Evolutionary conservation across 2,329 filamentous ascomycete genomes (phyloP), one percentile per base, ranked within the genome.

Genomic region (Emericellopsis atlantica): DNA sequence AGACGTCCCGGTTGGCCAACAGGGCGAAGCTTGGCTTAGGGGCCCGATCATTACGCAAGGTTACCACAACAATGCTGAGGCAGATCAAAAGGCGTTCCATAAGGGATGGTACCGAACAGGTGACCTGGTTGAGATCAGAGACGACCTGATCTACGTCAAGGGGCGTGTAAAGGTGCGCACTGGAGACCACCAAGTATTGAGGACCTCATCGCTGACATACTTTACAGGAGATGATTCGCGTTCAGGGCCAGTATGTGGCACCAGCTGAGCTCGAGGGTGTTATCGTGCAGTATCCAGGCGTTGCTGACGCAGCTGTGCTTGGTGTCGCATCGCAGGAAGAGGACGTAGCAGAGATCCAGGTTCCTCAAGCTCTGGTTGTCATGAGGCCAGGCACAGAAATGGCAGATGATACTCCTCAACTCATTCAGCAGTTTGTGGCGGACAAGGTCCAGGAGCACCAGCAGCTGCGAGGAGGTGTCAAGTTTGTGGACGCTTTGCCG

Each of bases 51-150:
- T 86, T n/a, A 82, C 82, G 49, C 74, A 76, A 57, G 84, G 81
- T 7, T 89, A 86, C 49, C 67, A 77, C 47, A 79, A 79, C 48
- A 86, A 88, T 46, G 65, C 72, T 0, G 65, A 74, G 46, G 81
- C 76, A 0, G 85, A 81, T 1, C 62, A 59, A 1, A 71, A 78
- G 38, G 72, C 80, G 0, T 73, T 86, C 42, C 0, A 39, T 1
- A 56, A 64, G 18, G 64, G 61, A 5, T 92, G 81, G 67, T 88
- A 90, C 67, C 81, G 81, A 51, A 89, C 85, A 0, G 86, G 85
- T 0, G 86, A 93, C 51, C 73, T 90, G 5, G 42, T 45, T 6
- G 39, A 46, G 4, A 24, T 42, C 4, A 40, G 41, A 11, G 40
- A 36, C n/a, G 44, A 40, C 4, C 75, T 79, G 39, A 80, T 88